A percentile compares a stretch with the other conserved stretches of the same genome.
Evolutionary conservation across 345 rosid species (phyloP).

Genomic region (Populus davidiana): DNA sequence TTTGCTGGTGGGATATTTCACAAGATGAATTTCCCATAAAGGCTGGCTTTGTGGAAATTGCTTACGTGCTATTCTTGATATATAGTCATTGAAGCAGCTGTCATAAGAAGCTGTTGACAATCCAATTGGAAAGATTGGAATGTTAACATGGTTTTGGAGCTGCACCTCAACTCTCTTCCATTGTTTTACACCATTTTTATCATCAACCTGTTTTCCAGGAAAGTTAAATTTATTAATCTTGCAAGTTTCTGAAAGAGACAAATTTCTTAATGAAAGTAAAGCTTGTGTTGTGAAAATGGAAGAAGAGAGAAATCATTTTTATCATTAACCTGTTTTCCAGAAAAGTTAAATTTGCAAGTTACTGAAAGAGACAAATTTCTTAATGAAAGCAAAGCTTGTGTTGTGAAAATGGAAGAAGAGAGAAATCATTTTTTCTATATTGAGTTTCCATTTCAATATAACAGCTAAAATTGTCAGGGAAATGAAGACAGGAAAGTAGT

Average conservation of each 20-base stretch:
- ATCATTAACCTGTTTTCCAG: slow-evolving; percentile 24
- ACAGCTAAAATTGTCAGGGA: too few species aligned
- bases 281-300: too few species aligned
- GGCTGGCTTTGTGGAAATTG: slow-evolving; percentile 42
- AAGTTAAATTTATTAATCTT: too few species aligned
- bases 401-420: too few species aligned
- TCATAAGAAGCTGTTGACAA: slow-evolving; percentile 35
- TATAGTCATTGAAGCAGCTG: slow-evolving; percentile 24
- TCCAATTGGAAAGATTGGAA: slow-evolving; percentile 31
- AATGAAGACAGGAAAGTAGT: too few species aligned
- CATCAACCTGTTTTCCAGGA: slow-evolving; percentile 22
- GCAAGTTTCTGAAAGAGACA: too few species aligned
- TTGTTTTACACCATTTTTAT: slow-evolving; percentile 23
- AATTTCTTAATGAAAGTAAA: too few species aligned
- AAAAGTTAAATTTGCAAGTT: too few species aligned
- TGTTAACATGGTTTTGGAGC: slow-evolving; percentile 31
- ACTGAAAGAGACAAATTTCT: too few species aligned
- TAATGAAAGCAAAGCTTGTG: too few species aligned
- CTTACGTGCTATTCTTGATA: slow-evolving; percentile 29
- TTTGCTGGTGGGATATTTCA: slow-evolving; percentile 40
- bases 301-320: slow-evolving; percentile 6
- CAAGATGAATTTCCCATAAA: slow-evolving; percentile 50
- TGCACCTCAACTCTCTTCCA: slow-evolving; percentile 45
- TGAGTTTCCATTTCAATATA: too few species aligned
- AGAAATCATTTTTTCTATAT: too few species aligned